Evolutionary conservation across 129 eudicot genomes (phyloP).

Genomic region (Saposhnikovia divaricata): DNA sequence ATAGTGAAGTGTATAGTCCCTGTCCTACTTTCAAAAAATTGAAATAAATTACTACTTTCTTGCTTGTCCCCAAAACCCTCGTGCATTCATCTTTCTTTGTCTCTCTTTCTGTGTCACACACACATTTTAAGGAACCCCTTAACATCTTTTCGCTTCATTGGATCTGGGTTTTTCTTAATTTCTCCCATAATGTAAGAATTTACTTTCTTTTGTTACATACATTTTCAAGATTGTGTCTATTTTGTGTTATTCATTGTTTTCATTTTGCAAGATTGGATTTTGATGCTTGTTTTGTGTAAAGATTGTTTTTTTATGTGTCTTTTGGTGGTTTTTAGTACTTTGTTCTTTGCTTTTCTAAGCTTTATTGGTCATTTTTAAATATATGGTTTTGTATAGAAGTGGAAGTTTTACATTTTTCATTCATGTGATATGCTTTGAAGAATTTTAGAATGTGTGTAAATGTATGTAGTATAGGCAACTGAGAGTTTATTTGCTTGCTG

Average conservation of each 20-base stretch:
- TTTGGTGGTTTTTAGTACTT: not conserved
- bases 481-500: not conserved
- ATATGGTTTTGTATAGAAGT: not conserved
- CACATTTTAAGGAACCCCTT: not conserved
- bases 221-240: conserved; percentile 1
- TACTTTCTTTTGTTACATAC: not conserved
- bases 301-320: not conserved
- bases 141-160: not conserved
- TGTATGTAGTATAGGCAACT: not conserved
- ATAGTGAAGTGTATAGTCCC: not conserved
- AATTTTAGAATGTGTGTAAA: not conserved
- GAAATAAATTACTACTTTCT: conserved; percentile 5
- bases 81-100: conserved; percentile 6
- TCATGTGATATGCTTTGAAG: not conserved
- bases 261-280: conserved; percentile 1
- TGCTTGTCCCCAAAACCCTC: conserved; percentile 9
- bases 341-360: not conserved
- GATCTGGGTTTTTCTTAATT: not conserved
- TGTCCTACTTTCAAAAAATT: not conserved
- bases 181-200: not conserved
- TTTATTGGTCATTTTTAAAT: not conserved
- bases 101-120: conserved; percentile 9
- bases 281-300: not conserved
- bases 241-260: not conserved
- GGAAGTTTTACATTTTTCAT: not conserved